Evolutionary conservation across 2,329 filamentous ascomycete genomes (phyloP).

Genomic region (Diaporthe ilicicola): DNA sequence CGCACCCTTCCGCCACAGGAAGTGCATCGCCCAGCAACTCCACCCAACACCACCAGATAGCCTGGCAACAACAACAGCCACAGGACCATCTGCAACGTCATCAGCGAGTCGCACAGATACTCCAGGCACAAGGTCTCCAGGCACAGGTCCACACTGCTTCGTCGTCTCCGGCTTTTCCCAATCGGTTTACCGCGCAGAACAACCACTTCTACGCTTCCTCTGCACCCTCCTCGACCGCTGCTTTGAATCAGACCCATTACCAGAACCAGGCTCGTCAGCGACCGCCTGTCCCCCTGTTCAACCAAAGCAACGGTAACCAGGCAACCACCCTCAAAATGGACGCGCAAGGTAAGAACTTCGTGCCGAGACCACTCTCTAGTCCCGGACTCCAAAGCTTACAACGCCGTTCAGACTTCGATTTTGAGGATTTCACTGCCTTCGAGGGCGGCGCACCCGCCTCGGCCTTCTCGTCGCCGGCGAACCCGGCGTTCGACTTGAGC

Average conservation of each 20-base stretch:
- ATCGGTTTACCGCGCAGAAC: slow-evolving; percentile 63
- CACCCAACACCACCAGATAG: slow-evolving; percentile 46
- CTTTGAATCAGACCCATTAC: slow-evolving; percentile 64
- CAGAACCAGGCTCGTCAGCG: slow-evolving; percentile 50
- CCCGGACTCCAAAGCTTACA: slow-evolving; percentile 45
- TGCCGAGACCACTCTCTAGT: slow-evolving; percentile 9
- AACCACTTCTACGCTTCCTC: slow-evolving; percentile 74
- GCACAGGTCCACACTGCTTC: slow-evolving; percentile 62
- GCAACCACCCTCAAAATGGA: slow-evolving; percentile 60
- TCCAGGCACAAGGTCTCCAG: slow-evolving; percentile 69
- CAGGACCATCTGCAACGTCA: slow-evolving; percentile 63
- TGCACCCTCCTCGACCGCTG: slow-evolving; percentile 67
- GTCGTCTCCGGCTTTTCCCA: slow-evolving; percentile 62
- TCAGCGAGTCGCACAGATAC: slow-evolving; percentile 66
- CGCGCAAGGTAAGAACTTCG: slow-evolving; percentile 58
- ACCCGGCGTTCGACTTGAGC: slow-evolving; percentile 61
- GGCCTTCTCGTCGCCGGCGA: slow-evolving; percentile 62
- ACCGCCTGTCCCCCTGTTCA: slow-evolving; percentile 78
- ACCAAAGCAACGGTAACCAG: slow-evolving; percentile 65
- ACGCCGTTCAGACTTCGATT: slow-evolving; percentile 59
- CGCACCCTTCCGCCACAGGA: slow-evolving; percentile 49
- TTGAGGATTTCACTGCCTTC: slow-evolving; percentile 67
- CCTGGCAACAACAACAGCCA: slow-evolving; percentile 21
- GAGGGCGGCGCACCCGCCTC: slow-evolving; percentile 59
- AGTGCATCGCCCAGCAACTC: slow-evolving; percentile 60